Conservation (phyloP, 1,284 basidiomycete genomes). For the Schizopora paradoxa region DNA sequence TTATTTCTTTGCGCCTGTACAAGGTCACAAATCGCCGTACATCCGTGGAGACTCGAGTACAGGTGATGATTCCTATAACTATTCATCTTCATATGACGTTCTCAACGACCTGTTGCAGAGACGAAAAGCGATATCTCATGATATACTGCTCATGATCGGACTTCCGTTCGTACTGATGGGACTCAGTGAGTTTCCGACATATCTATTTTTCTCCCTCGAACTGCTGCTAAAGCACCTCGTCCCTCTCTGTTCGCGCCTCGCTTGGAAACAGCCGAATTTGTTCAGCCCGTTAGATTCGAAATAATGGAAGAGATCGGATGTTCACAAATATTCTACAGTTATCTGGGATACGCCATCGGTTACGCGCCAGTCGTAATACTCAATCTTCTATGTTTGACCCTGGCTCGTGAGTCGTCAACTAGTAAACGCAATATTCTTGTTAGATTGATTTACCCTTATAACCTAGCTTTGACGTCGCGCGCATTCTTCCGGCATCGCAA, state of each 20-base stretch:
- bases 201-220: neutral
- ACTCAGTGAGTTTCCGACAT: neutral
- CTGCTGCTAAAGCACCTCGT: too few species aligned
- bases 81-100: neutral
- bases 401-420: neutral
- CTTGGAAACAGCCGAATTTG: neutral
- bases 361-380: too few species aligned
- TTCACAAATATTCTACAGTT: too few species aligned
- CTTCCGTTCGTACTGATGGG: neutral
- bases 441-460: too few species aligned
- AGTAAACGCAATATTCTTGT: too few species aligned
- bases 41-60: neutral
- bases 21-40: neutral
- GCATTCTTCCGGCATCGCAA: neutral
- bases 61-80: neutral
- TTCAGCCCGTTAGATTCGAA: neutral
- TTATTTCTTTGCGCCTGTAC: neutral
- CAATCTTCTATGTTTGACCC: too few species aligned
- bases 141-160: neutral
- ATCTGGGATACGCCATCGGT: too few species aligned
- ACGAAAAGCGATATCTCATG: neutral
- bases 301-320: neutral
- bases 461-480: too few species aligned
- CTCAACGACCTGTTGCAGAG: neutral
- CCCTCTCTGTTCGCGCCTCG: too few species aligned